phyloP scores from a whole-genome alignment of 805 yeast species.

The Myxozyma sirexii region DNA sequence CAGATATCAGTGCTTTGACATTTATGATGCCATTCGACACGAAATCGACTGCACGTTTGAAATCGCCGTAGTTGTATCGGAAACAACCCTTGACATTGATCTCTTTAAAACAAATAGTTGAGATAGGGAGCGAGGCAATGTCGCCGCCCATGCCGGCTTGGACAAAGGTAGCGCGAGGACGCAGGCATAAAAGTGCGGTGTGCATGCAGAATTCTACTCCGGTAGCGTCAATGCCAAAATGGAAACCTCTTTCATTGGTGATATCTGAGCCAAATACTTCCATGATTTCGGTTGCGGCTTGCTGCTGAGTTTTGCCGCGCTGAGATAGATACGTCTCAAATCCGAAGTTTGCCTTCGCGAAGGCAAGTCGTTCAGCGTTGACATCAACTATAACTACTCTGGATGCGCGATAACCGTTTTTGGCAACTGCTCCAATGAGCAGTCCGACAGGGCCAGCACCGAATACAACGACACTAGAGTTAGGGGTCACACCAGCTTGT shows the following conservation, averaged over 20 bases:
- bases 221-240: constrained; percentile 69
- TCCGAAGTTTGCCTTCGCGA: constrained; percentile 53
- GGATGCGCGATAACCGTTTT: constrained; percentile 67
- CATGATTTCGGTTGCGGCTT: constrained; percentile 5
- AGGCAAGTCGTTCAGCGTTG: constrained; percentile 62
- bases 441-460: constrained; percentile 61
- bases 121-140: constrained; percentile 70
- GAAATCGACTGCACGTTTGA: constrained; percentile 66
- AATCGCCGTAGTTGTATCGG: constrained; percentile 78
- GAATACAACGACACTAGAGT: constrained; percentile 51
- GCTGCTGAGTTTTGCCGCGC: constrained; percentile 6
- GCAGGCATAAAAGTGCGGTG: constrained; percentile 62
- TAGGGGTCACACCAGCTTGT: constrained; percentile 46
- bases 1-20: constrained; percentile 70
- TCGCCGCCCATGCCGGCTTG: constrained; percentile 85
- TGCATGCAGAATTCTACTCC: constrained; percentile 77
- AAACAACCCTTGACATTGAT: constrained; percentile 71
- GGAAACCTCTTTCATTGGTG: constrained; percentile 1
- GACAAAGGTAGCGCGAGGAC: constrained; percentile 70
- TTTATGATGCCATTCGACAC: constrained; percentile 63
- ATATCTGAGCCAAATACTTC: not conserved
- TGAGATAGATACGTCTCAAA: constrained; percentile 9
- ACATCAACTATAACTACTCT: constrained; percentile 70
- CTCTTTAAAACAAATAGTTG: constrained; percentile 64
- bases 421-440: constrained; percentile 52